Percentiles rank a stretch among this genome's conserved stretches.
Conservation (phyloP, 2,329 filamentous ascomycete genomes). For the Microdochium paspali region DNA sequence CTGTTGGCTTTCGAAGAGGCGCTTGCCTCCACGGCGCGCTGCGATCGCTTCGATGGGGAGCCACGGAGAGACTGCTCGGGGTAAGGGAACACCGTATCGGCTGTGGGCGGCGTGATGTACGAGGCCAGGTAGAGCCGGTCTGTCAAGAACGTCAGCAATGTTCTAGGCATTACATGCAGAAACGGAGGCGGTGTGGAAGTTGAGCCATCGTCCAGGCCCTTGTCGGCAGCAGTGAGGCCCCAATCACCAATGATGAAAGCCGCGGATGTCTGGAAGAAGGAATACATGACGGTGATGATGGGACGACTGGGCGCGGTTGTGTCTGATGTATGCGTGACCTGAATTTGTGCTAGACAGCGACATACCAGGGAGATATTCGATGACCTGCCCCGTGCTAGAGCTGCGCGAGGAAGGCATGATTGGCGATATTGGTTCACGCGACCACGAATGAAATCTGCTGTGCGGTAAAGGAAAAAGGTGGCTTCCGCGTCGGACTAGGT, state of each 20-base stretch:
- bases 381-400: slow-evolving; percentile 73
- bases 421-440: not conserved
- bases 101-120: slow-evolving; percentile 73
- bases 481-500: too few species aligned
- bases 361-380: slow-evolving; percentile 92
- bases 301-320: slow-evolving; percentile 3
- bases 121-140: slow-evolving; percentile 93
- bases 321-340: too few species aligned
- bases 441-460: not conserved
- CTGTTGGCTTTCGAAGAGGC: slow-evolving; percentile 33
- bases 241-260: not conserved
- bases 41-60: slow-evolving; percentile 69
- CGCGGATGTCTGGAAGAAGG: not conserved
- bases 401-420: slow-evolving; percentile 35
- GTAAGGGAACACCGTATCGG: slow-evolving; percentile 81
- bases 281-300: slow-evolving; percentile 6
- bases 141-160: slow-evolving; percentile 36
- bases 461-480: not conserved
- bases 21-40: slow-evolving; percentile 52
- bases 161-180: slow-evolving; percentile 12
- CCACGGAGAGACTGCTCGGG: slow-evolving; percentile 42
- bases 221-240: not conserved
- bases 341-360: slow-evolving; percentile 9
- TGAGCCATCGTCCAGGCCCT: not conserved
- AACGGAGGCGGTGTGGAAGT: slow-evolving; percentile 5